Base-by-base conservation (phyloP, 108 stramenopile species). In the Mayamaea pseudoterrestris region DNA sequence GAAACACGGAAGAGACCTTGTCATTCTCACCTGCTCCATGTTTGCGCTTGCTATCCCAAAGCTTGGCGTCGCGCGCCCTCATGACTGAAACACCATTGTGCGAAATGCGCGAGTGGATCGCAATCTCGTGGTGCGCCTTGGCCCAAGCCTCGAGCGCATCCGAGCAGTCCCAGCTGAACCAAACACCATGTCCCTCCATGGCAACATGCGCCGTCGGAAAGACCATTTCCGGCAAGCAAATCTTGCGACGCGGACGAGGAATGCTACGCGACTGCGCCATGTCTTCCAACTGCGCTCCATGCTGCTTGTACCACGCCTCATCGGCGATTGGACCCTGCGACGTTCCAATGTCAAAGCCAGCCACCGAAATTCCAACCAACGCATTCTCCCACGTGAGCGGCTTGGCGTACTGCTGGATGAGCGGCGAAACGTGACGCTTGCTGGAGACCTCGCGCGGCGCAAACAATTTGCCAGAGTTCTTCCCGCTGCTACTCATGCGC, bases 121-220 rank as follows among this genome's bases (percentile, higher is more conserved):
- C 60, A 39, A 86, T 62, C 14, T 35, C 58, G 45, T 47, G 32
- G 57, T 86, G 84, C 31, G 76, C 76, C 35, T 66, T 41, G 9
- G 71, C 71, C 84, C 84, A 86, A 47, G 73, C 76, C 21, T 63
- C 42, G 22, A 86, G 47, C n/a, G 73, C 74, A 53, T 61, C 74
- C 30, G 44, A 37, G 17, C 70, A 76, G 50, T 53, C 55, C 50
- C 74, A 76, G 37, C 53, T 28, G 35, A 78, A 26, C 35, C 53
- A 52, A 22, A 34, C 25, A 16, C 25, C 26, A 41, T 46, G 14
- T 14, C 40, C 9, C 40, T 63, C 35, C 8, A 74, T 27, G 8
- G 68, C 69, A 7, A 79, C 47, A 36, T 66, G 53, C 11, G 84
- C 76, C 44, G 58, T 47, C 14, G 72, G 54, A 48, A 86, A 86